These are phyloP conservation scores for Naganishia kalamii DNA, from an alignment of 768 basidiomycete species.

Conservation along the genomic window DNA sequence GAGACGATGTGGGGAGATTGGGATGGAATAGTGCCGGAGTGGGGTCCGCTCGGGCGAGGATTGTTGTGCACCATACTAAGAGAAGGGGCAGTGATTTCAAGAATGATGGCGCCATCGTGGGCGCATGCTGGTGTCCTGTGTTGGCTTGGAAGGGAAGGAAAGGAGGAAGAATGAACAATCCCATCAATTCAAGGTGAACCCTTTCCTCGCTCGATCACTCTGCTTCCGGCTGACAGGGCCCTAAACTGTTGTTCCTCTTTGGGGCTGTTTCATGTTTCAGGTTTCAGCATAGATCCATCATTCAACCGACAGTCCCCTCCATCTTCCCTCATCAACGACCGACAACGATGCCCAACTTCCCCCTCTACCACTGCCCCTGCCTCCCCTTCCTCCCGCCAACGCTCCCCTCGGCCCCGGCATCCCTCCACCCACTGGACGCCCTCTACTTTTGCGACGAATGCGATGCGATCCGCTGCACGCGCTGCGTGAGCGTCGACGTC, in stretches of 20 bases:
- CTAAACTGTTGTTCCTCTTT: background rate
- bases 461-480: slow-evolving; percentile 86
- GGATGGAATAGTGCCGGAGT: slow-evolving; percentile 20
- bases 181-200: background rate
- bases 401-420: slow-evolving; percentile 57
- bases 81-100: too few relatives aligned
- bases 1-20: background rate
- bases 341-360: slow-evolving; percentile 17
- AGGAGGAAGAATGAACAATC: slow-evolving; percentile 13
- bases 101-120: too few relatives aligned
- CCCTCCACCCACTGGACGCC: slow-evolving; percentile 73
- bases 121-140: too few relatives aligned
- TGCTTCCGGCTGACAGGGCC: background rate
- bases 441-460: slow-evolving; percentile 99
- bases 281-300: too few relatives aligned
- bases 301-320: background rate
- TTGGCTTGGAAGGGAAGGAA: slow-evolving; percentile 1
- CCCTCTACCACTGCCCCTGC: slow-evolving; percentile 5
- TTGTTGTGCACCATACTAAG: too few relatives aligned
- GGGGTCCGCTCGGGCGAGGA: slow-evolving; percentile 3
- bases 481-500: slow-evolving; percentile 86
- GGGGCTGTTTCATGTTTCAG: background rate
- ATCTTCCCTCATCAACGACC: background rate
- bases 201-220: too few relatives aligned
- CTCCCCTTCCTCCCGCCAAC: background rate